Evolutionary conservation across 148 eudicot species (phyloP), one percentile per base, ranked within the genome.

Genomic region (Vaccinium darrowii): DNA sequence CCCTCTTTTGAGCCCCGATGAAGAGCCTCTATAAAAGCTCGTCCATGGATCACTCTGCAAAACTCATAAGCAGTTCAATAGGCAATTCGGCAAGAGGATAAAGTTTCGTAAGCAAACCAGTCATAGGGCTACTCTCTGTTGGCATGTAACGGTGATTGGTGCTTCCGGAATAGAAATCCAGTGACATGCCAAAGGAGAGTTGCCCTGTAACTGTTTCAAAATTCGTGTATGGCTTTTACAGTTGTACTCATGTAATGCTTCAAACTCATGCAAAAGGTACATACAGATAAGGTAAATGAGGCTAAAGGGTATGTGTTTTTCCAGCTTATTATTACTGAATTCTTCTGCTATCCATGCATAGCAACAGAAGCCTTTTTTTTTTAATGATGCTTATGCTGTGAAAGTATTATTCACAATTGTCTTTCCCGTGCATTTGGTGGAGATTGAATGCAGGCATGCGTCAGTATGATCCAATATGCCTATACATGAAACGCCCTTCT

Each of bases 101-200:
- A 51, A 81, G 7, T 11, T 74, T 56, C 4, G 12, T 78, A 89
- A 87, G 89, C 86, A 23, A 86, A 88, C 27, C 85, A 88, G 86
- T 90, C 36, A 16, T 82, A 84, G 92, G 90, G 89, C 89, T 78
- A 67, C 89, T 85, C 84, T 90, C 62, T 21, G 7, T 88, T 90
- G 92, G 92, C 92, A 86, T 88, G 87, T 25, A 30, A 67, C 27
- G 81, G 3, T 57, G 60, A 21, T 23, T 56, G 25, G 16, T 63
- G 33, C 36, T 11, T 5, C 25, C 36, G 4, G 63, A 8, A 15
- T 43, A 5, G 67, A 72, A 43, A 19, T 58, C 23, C 27, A 6
- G 10, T 85, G 53, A 80, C 83, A 86, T 80, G 92, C 92, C 92
- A 90, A 88, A 88, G 78, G 78, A 74, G 78, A 74, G 78, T 74